phyloP scores from a whole-genome alignment of 768 basidiomycete species.

The Trametopsis cervina region DNA sequence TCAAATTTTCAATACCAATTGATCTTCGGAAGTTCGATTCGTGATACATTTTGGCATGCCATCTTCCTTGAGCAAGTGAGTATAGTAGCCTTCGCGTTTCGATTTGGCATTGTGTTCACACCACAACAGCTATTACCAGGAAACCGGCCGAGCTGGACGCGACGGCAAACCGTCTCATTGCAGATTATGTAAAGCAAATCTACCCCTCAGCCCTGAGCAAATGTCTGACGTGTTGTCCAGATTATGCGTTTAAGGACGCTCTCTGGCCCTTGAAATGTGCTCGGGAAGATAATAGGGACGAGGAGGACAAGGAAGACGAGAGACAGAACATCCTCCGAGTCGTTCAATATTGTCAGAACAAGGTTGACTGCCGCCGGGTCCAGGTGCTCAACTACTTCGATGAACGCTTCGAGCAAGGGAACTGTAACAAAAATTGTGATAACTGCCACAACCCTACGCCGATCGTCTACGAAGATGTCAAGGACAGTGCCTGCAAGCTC shows the following conservation, averaged over 20 bases:
- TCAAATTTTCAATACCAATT: not conserved
- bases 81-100: conserved; percentile 3
- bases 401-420: conserved; percentile 62
- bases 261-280: conserved; percentile 53
- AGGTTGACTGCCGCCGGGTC: conserved; percentile 78
- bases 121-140: conserved; percentile 72
- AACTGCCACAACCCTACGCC: conserved; percentile 54
- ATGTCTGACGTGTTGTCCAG: conserved; percentile 30
- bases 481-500: conserved; percentile 47
- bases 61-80: conserved; percentile 76
- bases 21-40: conserved; percentile 58
- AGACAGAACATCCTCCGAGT: conserved; percentile 60
- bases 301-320: conserved; percentile 54
- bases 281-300: conserved; percentile 41
- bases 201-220: not conserved
- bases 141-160: conserved; percentile 94
- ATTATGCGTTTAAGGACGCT: conserved; percentile 58
- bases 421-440: conserved; percentile 74
- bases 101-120: conserved; percentile 5
- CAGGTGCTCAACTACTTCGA: conserved; percentile 88
- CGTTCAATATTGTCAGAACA: conserved; percentile 73
- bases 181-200: conserved; percentile 61
- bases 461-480: conserved; percentile 51
- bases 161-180: conserved; percentile 84
- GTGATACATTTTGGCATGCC: conserved; percentile 88